Evolutionary conservation across 2,329 filamentous ascomycete species (phyloP).

Genomic region (Fusarium sp.): DNA sequence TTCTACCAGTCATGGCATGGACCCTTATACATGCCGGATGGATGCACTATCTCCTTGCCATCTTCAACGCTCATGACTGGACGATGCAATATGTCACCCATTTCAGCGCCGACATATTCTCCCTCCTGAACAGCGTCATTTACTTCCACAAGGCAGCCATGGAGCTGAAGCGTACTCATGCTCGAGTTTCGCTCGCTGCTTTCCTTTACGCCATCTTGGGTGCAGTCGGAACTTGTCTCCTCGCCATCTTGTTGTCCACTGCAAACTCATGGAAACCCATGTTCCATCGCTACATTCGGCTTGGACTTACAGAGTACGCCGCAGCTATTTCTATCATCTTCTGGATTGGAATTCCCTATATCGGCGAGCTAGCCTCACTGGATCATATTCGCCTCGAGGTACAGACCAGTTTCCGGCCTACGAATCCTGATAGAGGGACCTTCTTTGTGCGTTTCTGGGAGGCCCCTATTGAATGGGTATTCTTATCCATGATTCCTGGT

Average conservation of each 20-base stretch:
- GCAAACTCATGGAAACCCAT: conserved; percentile 71
- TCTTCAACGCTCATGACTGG: conserved; percentile 76
- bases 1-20: conserved; percentile 77
- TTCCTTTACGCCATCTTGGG: conserved; percentile 75
- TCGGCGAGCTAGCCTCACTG: conserved; percentile 67
- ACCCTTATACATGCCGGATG: conserved; percentile 72
- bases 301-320: conserved; percentile 72
- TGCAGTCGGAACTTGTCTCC: conserved; percentile 70
- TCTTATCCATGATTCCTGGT: conserved; percentile 70
- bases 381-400: conserved; percentile 70
- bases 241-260: conserved; percentile 71
- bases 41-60: conserved; percentile 73
- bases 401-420: conserved; percentile 66
- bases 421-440: conserved; percentile 62
- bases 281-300: conserved; percentile 70
- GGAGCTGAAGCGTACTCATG: conserved; percentile 70
- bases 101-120: conserved; percentile 75
- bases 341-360: conserved; percentile 72
- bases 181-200: conserved; percentile 67
- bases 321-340: conserved; percentile 74
- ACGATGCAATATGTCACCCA: conserved; percentile 77
- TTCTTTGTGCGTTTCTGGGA: conserved; percentile 75
- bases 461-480: conserved; percentile 68
- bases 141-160: conserved; percentile 76
- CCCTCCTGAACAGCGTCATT: conserved; percentile 73